Conservation (phyloP, 345 rosid genomes). For the Salix brachista region DNA sequence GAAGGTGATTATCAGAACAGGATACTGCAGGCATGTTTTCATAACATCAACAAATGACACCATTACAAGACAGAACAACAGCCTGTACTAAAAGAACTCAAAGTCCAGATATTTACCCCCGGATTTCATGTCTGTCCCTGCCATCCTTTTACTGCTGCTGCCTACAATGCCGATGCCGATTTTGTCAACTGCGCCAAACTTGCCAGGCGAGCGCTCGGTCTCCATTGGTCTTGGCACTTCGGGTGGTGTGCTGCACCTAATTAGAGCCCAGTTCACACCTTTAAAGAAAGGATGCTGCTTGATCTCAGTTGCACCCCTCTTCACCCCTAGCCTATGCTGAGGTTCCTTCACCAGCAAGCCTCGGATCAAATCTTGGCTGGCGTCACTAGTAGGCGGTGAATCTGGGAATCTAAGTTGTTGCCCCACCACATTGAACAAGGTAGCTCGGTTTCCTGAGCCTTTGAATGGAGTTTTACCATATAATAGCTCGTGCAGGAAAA, state of each 20-base stretch:
- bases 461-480: constrained; percentile 93
- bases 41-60: constrained; percentile 27
- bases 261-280: constrained; percentile 97
- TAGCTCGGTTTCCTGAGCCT: constrained; percentile 92
- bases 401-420: constrained; percentile 89
- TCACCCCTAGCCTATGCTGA: constrained; percentile 81
- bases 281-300: constrained; percentile 95
- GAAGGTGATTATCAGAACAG: constrained; percentile 10
- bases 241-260: constrained; percentile 94
- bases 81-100: constrained; percentile 69
- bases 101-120: constrained; percentile 95
- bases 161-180: constrained; percentile 65
- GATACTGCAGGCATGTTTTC: constrained; percentile 4
- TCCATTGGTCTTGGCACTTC: constrained; percentile 86
- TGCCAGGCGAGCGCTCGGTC: constrained; percentile 58
- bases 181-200: constrained; percentile 56
- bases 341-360: constrained; percentile 93
- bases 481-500: constrained; percentile 80
- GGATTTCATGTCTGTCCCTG: constrained; percentile 61
- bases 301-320: constrained; percentile 97
- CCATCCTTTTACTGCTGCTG: constrained; percentile 65
- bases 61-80: constrained; percentile 26
- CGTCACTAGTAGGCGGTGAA: constrained; percentile 77
- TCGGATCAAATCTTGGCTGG: constrained; percentile 78
- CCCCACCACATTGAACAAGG: constrained; percentile 88